A percentile compares a stretch with the other conserved stretches of the same genome.
Conservation (phyloP, 352 stramenopile species). For the Globisporangium nunn region DNA sequence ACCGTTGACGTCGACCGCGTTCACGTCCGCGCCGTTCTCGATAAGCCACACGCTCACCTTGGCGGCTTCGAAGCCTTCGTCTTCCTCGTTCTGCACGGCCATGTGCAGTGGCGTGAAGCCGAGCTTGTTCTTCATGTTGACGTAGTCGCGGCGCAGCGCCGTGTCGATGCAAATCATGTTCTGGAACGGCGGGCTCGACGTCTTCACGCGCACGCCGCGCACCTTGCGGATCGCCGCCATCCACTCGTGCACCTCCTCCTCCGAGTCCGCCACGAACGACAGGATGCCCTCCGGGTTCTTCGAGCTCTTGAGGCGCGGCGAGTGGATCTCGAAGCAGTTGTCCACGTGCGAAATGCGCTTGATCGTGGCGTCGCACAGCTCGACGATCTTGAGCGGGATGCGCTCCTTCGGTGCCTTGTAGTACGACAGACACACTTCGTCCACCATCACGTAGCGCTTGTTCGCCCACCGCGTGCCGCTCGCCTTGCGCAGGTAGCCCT, state of each 20-base stretch:
- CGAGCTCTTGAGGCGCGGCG: conserved; percentile 73
- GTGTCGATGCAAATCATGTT: conserved; percentile 90
- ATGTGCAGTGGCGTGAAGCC: conserved; percentile 78
- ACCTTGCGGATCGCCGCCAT: conserved; percentile 85
- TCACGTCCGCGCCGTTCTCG: conserved; percentile 77
- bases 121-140: conserved; percentile 85
- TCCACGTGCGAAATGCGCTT: conserved; percentile 79
- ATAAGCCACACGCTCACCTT: conserved; percentile 86
- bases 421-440: conserved; percentile 78
- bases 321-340: conserved; percentile 83
- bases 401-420: conserved; percentile 83
- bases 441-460: conserved; percentile 85
- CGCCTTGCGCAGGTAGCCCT: conserved; percentile 78
- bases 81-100: conserved; percentile 81
- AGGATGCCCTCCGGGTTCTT: conserved; percentile 79
- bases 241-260: conserved; percentile 84
- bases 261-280: conserved; percentile 79
- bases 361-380: conserved; percentile 75
- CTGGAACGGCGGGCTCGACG: conserved; percentile 59
- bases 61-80: conserved; percentile 84
- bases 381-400: conserved; percentile 81
- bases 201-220: conserved; percentile 68
- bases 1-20: conserved; percentile 70
- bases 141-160: conserved; percentile 65
- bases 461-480: conserved; percentile 77